Conservation (phyloP, 2,329 filamentous ascomycete genomes). For the Epichloe glyceriae region DNA sequence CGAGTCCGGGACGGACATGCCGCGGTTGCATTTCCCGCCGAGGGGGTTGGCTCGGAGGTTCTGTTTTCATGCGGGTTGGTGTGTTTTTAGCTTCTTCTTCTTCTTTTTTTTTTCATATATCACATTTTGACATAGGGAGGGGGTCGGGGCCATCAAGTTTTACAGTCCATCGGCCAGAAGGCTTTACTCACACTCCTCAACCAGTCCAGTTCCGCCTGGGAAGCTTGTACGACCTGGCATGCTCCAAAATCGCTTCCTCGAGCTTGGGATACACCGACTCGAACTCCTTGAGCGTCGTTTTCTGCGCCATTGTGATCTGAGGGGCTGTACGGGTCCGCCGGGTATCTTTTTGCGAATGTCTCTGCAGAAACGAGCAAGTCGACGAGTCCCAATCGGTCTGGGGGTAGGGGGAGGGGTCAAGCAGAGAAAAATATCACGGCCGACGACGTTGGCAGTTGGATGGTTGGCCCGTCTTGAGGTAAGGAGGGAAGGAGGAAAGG, state of each 20-base stretch:
- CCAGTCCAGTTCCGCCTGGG: slow-evolving; percentile 70
- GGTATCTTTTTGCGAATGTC: no score
- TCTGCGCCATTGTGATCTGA: slow-evolving; percentile 43
- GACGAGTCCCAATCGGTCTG: no score
- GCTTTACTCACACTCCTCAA: slow-evolving; percentile 57
- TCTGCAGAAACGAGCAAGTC: no score
- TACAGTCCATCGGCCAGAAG: no score
- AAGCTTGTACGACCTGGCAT: slow-evolving; percentile 71
- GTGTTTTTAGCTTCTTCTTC: neutral
- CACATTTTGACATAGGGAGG: no score
- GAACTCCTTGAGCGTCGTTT: slow-evolving; percentile 72
- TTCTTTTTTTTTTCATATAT: neutral
- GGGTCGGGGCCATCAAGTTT: no score
- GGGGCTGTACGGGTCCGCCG: no score
- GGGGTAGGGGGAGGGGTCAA: no score
- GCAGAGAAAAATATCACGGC: no score
- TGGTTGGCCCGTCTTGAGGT: no score
- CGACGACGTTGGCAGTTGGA: no score
- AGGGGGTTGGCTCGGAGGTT: slow-evolving; percentile 74
- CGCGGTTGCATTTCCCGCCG: slow-evolving; percentile 96
- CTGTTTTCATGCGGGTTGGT: slow-evolving; percentile 28
- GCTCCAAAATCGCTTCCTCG: slow-evolving; percentile 65
- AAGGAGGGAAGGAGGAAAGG: no score
- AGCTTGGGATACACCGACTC: slow-evolving; percentile 82
- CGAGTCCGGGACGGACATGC: slow-evolving; percentile 94